A percentile compares a stretch with the other conserved stretches of the same genome.
Conservation (phyloP, 371 early-diverging fungal genomes). For the Furculomyces boomerangus region DNA sequence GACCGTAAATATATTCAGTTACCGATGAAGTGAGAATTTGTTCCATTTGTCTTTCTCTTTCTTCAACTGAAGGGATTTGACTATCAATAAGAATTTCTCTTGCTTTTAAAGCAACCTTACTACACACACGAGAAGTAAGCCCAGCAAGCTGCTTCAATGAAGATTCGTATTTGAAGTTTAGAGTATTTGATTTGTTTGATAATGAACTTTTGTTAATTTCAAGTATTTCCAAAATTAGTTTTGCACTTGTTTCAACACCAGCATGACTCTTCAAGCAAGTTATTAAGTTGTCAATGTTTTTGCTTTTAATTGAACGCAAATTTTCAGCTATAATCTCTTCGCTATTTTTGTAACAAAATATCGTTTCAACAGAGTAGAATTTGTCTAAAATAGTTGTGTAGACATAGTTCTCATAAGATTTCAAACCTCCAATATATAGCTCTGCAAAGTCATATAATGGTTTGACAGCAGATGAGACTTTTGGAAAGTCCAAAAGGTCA, state of each 20-base stretch:
- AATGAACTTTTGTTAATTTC: slow-evolving; percentile 49
- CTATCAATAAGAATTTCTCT: slow-evolving; percentile 81
- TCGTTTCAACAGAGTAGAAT: slow-evolving; percentile 67
- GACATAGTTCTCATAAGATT: slow-evolving; percentile 49
- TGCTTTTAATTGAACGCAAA: slow-evolving; percentile 71
- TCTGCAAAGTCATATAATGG: slow-evolving; percentile 49
- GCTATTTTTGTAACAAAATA: slow-evolving; percentile 52
- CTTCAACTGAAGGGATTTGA: slow-evolving; percentile 84
- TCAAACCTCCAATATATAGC: slow-evolving; percentile 55
- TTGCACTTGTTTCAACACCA: slow-evolving; percentile 61
- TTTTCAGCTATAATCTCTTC: slow-evolving; percentile 74
- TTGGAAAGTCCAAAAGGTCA: slow-evolving; percentile 40
- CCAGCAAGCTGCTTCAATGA: slow-evolving; percentile 67
- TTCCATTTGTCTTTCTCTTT: slow-evolving; percentile 68
- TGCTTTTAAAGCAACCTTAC: slow-evolving; percentile 82
- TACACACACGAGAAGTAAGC: slow-evolving; percentile 50
- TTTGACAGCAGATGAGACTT: slow-evolving; percentile 35
- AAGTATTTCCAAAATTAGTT: slow-evolving; percentile 52
- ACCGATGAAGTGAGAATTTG: slow-evolving; percentile 62
- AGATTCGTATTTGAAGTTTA: slow-evolving; percentile 55
- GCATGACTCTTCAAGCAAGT: slow-evolving; percentile 65
- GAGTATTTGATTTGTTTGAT: slow-evolving; percentile 35
- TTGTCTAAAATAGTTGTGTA: slow-evolving; percentile 57
- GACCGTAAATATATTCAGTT: slow-evolving; percentile 60
- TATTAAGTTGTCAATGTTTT: slow-evolving; percentile 55